Conservation (phyloP, 2,329 filamentous ascomycete species). For the Colletotrichum tanaceti region DNA sequence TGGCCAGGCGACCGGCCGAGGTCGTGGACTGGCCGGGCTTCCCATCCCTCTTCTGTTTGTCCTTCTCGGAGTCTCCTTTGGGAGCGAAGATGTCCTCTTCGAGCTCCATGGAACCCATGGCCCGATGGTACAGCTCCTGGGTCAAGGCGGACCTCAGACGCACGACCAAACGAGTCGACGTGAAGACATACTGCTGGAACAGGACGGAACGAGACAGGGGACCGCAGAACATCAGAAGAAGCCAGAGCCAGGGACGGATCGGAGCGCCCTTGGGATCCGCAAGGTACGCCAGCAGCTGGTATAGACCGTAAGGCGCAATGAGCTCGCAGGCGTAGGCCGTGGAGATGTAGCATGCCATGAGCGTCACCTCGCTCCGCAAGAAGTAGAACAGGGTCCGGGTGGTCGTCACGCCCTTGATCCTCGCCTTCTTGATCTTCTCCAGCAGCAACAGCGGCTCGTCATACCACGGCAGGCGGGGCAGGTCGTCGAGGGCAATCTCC, state of each 20-base stretch:
- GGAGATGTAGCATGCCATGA: slow-evolving; percentile 59
- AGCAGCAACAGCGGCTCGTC: slow-evolving; percentile 64
- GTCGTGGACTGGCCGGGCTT: slow-evolving; percentile 49
- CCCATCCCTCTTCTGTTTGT: slow-evolving; percentile 46
- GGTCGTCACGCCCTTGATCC: slow-evolving; percentile 57
- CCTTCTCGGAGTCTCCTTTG: slow-evolving; percentile 42
- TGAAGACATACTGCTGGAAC: slow-evolving; percentile 69
- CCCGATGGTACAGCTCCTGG: slow-evolving; percentile 68
- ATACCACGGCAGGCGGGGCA: slow-evolving; percentile 65
- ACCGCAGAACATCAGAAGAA: slow-evolving; percentile 64
- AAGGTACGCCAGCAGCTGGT: slow-evolving; percentile 64
- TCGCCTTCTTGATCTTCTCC: slow-evolving; percentile 56
- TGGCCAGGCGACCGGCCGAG: slow-evolving; percentile 64
- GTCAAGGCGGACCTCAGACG: slow-evolving; percentile 67
- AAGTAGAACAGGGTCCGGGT: slow-evolving; percentile 59
- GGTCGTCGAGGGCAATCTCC: slow-evolving; percentile 59
- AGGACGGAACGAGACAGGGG: slow-evolving; percentile 60
- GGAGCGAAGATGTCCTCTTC: slow-evolving; percentile 63
- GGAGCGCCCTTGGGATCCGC: slow-evolving; percentile 57
- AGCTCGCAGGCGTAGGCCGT: slow-evolving; percentile 59
- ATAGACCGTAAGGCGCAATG: slow-evolving; percentile 65
- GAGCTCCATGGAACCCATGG: slow-evolving; percentile 66
- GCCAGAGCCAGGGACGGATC: slow-evolving; percentile 64
- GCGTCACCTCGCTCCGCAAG: slow-evolving; percentile 54
- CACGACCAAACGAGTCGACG: slow-evolving; percentile 66